Evolutionary conservation across 768 basidiomycete genomes (phyloP), one percentile per base, ranked within the genome.

Genomic region (Lactarius sp.): DNA sequence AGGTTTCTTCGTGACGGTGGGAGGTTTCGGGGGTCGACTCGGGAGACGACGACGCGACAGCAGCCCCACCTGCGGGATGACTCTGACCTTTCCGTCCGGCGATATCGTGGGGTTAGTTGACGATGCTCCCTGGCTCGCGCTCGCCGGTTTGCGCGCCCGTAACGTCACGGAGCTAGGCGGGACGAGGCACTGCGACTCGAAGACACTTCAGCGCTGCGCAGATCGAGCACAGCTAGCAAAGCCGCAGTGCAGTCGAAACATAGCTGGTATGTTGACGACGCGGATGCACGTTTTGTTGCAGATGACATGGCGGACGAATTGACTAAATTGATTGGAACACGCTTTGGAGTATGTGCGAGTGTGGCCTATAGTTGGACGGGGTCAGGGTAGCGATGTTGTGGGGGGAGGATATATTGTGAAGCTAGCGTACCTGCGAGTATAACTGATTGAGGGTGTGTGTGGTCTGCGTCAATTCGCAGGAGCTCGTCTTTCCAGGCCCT

Each of bases 401-500:
- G 22, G 22, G 22, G 22, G 22, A 2, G 22, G 22, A 27, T 27
- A 27, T 27, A 36, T n/a, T 22, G 49, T 7, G 41, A 3, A 8
- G 12, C 13, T 14, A 33, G 9, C 5, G 34, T 55, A 66, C 57
- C 58, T 56, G 53, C 3, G 62, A 55, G 1, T 52, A 85, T 71
- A 86, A 71, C 47, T 83, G 78, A 5, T 80, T 79, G 8, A 83
- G 77, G 14, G 6, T 78, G 77, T 34, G 79, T 81, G 60, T 87
- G 80, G 61, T 90, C 87, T 60, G 85, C 79, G 65, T 91, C 88
- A 51, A 88, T 86, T 16, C 87, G 83, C 46, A 85, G 76, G 71
- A 88, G 90, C 68, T 89, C 87, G 22, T 88, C 88, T 72, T 90
- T 90, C 89, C 89, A 91, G 68, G 86, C 86, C 58, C 78, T 77